Evolutionary conservation across 768 basidiomycete genomes (phyloP), one percentile per base, ranked within the genome.

Genomic region (Hygrophorus pudorinus): DNA sequence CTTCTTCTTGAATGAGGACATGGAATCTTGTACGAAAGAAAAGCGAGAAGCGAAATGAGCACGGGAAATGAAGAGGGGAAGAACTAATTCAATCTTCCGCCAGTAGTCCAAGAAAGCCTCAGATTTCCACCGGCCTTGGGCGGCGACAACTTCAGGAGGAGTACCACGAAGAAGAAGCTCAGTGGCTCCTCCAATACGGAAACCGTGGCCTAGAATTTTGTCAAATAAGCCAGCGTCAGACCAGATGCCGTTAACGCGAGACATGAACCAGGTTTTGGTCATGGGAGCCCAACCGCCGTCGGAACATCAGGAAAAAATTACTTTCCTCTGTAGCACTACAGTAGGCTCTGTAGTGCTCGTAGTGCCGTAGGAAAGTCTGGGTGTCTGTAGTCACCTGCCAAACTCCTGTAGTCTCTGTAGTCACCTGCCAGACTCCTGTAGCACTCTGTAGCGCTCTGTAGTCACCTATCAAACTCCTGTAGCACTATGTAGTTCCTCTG

Each of bases 111-210:
- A 42, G 24, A 66, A 65, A 6, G 61, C 53, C 5, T 50, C 37
- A 0, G 61, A 63, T 0, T 50, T 56, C 67, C 66, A 70, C 0
- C 59, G 46, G 0, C 65, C 66, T 36, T 57, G 59, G 0, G 54
- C 50, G 2, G 62, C 60, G 0, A 68, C 60, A 0, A 65, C 43
- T 3, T 66, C 56, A 1, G 66, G 64, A 0, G 57, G 53, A 1
- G 57, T 47, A 0, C 61, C 59, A 0, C 18, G 21, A 0, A 64
- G 49, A 0, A 66, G 50, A 4, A 66, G 51, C 28, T 61, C 44
- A 0, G 59, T 58, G 0, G 60, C 52, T 0, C 64, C 56, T 0
- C 58, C 59, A 4, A 63, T 64, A 2, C 53, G 46, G 14, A 59
- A 63, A 29, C 50, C 48, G 35, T 63, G 63, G 0, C 61, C 57